These are phyloP conservation scores for Aspergillus indologenus DNA, from an alignment of 495 filamentous ascomycete genomes.

Conservation along the genomic window DNA sequence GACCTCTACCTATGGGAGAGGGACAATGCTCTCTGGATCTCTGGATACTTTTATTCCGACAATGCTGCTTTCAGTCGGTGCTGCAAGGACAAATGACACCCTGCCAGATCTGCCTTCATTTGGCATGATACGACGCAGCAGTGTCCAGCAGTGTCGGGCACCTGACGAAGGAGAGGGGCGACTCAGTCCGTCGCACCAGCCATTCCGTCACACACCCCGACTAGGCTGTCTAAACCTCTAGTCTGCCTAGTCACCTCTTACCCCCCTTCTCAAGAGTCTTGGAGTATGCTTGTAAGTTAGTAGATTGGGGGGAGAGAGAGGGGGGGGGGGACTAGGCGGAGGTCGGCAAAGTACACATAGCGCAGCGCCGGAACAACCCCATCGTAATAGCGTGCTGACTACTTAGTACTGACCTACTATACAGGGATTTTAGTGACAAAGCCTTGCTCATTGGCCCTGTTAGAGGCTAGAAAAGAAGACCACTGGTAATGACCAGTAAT, in stretches of 20 bases:
- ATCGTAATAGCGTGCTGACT: conserved; percentile 23
- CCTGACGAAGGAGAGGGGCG: not conserved
- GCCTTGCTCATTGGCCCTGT: conserved; percentile 13
- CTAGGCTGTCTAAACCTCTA: conserved; percentile 15
- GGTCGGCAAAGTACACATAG: conserved; percentile 24
- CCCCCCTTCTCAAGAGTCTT: conserved; percentile 21
- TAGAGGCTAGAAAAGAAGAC: not conserved
- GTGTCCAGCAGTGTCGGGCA: not conserved
- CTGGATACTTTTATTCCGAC: not conserved
- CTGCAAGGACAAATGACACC: not conserved
- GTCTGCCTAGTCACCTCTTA: conserved; percentile 13
- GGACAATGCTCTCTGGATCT: not conserved
- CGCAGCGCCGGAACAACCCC: conserved; percentile 18
- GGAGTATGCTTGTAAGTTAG: conserved; percentile 21
- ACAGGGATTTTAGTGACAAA: conserved; percentile 1
- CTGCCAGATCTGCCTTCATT: not conserved
- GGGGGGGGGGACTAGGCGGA: too few relatives aligned
- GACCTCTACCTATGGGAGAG: not conserved
- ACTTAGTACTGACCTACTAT: conserved; percentile 2
- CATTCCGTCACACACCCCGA: conserved; percentile 8
- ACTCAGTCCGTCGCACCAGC: not conserved
- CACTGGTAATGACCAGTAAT: not conserved
- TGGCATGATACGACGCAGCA: not conserved
- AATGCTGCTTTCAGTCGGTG: not conserved
- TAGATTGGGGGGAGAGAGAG: not conserved